Conservation (phyloP, 805 yeast genomes). For the Diddensiella transvaalensis region DNA sequence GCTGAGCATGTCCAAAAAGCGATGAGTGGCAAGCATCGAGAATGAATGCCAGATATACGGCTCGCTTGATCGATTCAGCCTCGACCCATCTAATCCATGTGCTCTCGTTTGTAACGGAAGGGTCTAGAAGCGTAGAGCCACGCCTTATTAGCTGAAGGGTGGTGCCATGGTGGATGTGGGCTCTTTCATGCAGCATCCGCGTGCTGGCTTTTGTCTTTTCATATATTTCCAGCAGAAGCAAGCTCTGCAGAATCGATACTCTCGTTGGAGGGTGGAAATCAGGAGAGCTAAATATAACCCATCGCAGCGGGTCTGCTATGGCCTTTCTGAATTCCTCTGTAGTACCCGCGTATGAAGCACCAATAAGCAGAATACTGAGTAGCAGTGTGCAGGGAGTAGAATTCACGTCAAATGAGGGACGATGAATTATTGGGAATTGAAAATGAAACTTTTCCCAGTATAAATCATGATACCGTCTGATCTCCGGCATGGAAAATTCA, state of each 20-base stretch:
- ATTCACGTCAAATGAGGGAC: constrained; percentile 53
- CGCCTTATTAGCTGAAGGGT: constrained; percentile 73
- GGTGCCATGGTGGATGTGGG: constrained; percentile 83
- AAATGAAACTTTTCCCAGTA: constrained; percentile 62
- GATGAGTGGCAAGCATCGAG: constrained; percentile 75
- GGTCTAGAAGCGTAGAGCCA: constrained; percentile 42
- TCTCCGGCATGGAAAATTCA: constrained; percentile 11
- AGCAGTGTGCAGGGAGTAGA: constrained; percentile 47
- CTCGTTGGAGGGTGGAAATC: constrained; percentile 74
- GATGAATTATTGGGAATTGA: constrained; percentile 55
- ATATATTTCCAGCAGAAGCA: constrained; percentile 66
- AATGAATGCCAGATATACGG: constrained; percentile 77
- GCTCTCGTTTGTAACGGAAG: constrained; percentile 30
- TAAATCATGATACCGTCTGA: constrained; percentile 27
- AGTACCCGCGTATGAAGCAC: constrained; percentile 41
- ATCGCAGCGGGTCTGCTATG: constrained; percentile 59
- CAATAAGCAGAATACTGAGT: constrained; percentile 52
- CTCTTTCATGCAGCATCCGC: constrained; percentile 70
- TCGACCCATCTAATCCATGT: constrained; percentile 67
- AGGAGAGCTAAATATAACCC: constrained; percentile 64
- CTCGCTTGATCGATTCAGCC: constrained; percentile 70
- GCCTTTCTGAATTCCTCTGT: constrained; percentile 38
- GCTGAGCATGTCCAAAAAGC: constrained; percentile 69
- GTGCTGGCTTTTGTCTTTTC: constrained; percentile 68
- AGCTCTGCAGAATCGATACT: constrained; percentile 70